phyloP scores from a whole-genome alignment of 2,329 filamentous ascomycete species.

The Aspergillus amoenus region DNA sequence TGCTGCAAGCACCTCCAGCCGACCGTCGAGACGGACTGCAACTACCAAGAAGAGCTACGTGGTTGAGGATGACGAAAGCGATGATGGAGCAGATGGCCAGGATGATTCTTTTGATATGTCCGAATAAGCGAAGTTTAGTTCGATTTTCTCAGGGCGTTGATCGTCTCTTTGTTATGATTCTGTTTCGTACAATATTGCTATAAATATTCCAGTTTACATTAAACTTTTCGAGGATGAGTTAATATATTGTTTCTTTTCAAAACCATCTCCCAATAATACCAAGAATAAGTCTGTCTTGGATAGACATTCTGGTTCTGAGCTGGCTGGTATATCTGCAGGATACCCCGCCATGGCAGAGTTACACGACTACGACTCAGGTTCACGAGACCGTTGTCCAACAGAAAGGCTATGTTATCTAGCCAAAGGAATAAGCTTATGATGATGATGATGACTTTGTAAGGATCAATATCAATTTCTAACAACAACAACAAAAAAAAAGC shows the following conservation, averaged over 20 bases:
- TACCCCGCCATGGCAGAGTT: not conserved
- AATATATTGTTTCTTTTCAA: not conserved
- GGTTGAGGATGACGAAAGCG: conserved; percentile 42
- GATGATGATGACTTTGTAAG: too few relatives aligned
- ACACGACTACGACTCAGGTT: not conserved
- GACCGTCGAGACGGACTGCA: conserved; percentile 43
- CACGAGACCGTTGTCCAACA: not conserved
- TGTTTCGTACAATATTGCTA: not conserved
- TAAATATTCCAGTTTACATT: not conserved
- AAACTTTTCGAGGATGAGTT: not conserved
- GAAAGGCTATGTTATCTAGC: not conserved
- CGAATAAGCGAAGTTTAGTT: conserved; percentile 22
- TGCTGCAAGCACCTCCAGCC: conserved; percentile 22
- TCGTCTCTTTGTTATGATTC: conserved; percentile 9
- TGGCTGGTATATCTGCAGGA: too few relatives aligned
- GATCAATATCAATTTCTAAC: too few relatives aligned
- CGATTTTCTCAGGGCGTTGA: conserved; percentile 13
- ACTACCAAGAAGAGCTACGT: conserved; percentile 45
- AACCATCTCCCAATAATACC: not conserved
- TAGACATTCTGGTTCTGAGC: not conserved
- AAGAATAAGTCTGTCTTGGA: not conserved
- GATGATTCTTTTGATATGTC: conserved; percentile 42
- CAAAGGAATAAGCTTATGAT: too few relatives aligned
- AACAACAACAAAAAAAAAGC: too few relatives aligned
- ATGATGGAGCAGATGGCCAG: conserved; percentile 34